phyloP scores from a whole-genome alignment of 2,329 filamentous ascomycete species.

The Pyrenochaeta sp. region DNA sequence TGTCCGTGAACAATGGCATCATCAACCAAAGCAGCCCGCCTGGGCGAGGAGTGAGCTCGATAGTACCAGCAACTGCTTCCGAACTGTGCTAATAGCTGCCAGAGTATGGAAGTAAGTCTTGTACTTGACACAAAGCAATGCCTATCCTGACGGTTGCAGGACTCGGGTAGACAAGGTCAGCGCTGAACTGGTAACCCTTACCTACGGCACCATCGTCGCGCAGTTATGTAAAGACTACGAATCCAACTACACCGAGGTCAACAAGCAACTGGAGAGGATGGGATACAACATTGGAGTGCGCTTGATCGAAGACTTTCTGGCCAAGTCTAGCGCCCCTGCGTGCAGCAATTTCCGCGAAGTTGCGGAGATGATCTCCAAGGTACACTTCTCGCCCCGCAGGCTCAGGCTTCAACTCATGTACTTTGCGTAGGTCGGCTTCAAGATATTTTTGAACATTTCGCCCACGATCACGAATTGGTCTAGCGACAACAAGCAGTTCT shows the following conservation, averaged over 20 bases:
- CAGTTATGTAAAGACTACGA: constrained; percentile 98
- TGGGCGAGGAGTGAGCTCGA: constrained; percentile 75
- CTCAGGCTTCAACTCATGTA: constrained; percentile 10
- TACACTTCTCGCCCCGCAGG: constrained; percentile 42
- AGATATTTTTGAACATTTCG: constrained; percentile 97
- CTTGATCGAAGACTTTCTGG: constrained; percentile 95
- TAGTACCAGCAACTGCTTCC: constrained; percentile 20
- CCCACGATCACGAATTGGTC: constrained; percentile 96
- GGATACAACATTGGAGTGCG: constrained; percentile 97
- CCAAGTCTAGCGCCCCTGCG: constrained; percentile 88
- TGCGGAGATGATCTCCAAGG: constrained; percentile 94
- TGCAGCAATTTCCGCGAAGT: constrained; percentile 95
- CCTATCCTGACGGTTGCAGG: constrained; percentile 59
- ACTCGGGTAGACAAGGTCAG: constrained; percentile 97
- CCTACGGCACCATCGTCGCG: constrained; percentile 96
- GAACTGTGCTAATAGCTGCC: constrained; percentile 45
- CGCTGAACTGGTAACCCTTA: constrained; percentile 94
- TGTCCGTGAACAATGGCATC: constrained; percentile 55
- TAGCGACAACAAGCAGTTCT: constrained; percentile 95
- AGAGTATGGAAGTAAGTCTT: constrained; percentile 90
- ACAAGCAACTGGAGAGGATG: constrained; percentile 98
- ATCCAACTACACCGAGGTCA: constrained; percentile 91
- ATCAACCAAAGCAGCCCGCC: constrained; percentile 70
- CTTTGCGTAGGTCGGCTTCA: constrained; percentile 82
- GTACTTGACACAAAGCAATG: neutral